Base-by-base conservation (phyloP, 495 filamentous ascomycete species). In the Hyaloscypha variabilis region DNA sequence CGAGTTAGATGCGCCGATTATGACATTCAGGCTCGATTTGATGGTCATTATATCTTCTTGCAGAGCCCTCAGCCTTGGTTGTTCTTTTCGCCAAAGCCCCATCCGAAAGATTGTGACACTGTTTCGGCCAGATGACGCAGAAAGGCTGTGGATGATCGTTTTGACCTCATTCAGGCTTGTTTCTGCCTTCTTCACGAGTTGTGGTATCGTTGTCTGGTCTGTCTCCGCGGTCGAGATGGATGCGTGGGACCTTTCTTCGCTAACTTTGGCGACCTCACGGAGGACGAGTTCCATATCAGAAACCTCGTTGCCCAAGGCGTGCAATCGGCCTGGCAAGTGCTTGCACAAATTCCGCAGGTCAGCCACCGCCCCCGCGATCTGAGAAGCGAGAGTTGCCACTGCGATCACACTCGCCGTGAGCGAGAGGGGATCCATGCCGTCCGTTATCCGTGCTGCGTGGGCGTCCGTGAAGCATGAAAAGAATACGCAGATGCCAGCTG, bases 281-380 rank as follows among this genome's bases (percentile, higher is more conserved):
- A 66, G 61, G 31, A 71, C 68, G 23, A 68, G 30, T 59, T 74
- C 65, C 56, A 71, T 58, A 50, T 69, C 68, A n/a, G 66, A 39
- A 29, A 68, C 65, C 53, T 74, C 68, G 52, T 74, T 73, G 56
- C 57, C 68, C 55, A 74, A n/a, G 8, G 73, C 69, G 34, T 73
- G 69, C 13, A 71, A 54, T 14, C 68, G 56, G 56, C 65, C 68
- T 1, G 69, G 69, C 29, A 70, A 36, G 39, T 30, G 50, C 42
- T 56, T 28, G 50, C 67, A 65, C 19, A 69, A 14, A 6, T 39
- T 42, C 24, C 72, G 72, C 17, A 75, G 60, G 30, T 69, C 36
- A 34, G 52, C 39, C 30, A 72, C 65, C n/a, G 63, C 53, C 6
- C 6, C 21, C 39, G 69, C 60, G 17, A 73, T 53, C 51, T 63